These are phyloP conservation scores for Rubroboletus pulcherrimus DNA, from an alignment of 768 basidiomycete species.

Conservation along the genomic window DNA sequence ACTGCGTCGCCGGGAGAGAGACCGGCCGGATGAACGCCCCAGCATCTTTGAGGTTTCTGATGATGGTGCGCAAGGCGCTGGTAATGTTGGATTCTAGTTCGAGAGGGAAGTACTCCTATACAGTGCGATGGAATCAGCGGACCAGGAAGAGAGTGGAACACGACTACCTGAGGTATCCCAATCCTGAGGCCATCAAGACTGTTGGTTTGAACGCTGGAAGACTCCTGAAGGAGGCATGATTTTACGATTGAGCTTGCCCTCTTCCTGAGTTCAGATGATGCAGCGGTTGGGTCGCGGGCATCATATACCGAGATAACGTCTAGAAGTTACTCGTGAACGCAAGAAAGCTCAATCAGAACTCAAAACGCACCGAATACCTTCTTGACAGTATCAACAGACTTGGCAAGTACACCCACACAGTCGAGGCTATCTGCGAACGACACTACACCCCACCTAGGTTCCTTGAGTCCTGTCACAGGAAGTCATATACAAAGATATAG, in stretches of 20 bases:
- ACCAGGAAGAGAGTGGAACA: neutral
- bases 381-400: constrained; percentile 44
- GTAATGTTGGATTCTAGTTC: constrained; percentile 52
- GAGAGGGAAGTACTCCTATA: constrained; percentile 74
- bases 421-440: constrained; percentile 95
- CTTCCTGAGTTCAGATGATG: constrained; percentile 36
- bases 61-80: constrained; percentile 41
- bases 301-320: constrained; percentile 49
- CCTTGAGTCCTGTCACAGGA: constrained; percentile 5
- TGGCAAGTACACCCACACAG: constrained; percentile 82
- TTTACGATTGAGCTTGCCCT: constrained; percentile 31
- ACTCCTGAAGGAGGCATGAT: neutral
- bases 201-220: neutral
- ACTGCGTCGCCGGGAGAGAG: constrained; percentile 62
- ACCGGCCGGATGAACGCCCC: constrained; percentile 74
- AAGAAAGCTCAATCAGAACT: neutral
- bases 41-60: constrained; percentile 38
- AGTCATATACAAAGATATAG: neutral
- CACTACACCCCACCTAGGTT: constrained; percentile 77
- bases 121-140: neutral
- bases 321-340: constrained; percentile 14
- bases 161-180: constrained; percentile 67
- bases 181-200: constrained; percentile 55
- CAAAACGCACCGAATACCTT: constrained; percentile 55
- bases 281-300: constrained; percentile 70